These are phyloP conservation scores for Ascomycota sp. DNA, from an alignment of 2,329 filamentous ascomycete genomes.

Conservation along the genomic window DNA sequence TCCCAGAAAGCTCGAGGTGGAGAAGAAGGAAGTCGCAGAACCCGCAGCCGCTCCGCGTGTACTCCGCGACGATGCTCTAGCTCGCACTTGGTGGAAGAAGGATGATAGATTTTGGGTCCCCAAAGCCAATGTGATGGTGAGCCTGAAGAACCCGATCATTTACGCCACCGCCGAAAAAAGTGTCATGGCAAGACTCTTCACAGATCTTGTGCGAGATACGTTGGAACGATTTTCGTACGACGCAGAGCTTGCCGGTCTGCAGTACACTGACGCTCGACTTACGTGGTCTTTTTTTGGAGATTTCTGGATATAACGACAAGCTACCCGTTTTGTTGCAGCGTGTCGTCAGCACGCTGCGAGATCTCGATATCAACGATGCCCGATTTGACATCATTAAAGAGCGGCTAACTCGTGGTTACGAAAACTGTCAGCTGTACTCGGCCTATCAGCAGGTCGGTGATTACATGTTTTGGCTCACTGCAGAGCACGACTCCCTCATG, in stretches of 20 bases:
- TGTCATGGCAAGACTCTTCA: constrained; percentile 62
- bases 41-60: constrained; percentile 57
- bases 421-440: constrained; percentile 74
- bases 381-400: constrained; percentile 87
- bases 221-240: constrained; percentile 90
- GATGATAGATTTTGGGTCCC: constrained; percentile 98
- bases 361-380: constrained; percentile 67
- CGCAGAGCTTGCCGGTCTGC: constrained; percentile 75
- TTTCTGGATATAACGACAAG: constrained; percentile 93
- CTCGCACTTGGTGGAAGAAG: constrained; percentile 92
- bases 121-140: constrained; percentile 72
- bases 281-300: constrained; percentile 54
- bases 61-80: constrained; percentile 62
- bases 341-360: constrained; percentile 63
- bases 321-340: constrained; percentile 78
- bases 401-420: constrained; percentile 51
- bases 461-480: constrained; percentile 62
- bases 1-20: constrained; percentile 77
- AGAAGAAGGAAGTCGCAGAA: constrained; percentile 74
- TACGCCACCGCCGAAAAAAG: constrained; percentile 58
- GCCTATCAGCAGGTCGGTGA: constrained; percentile 78
- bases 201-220: constrained; percentile 71
- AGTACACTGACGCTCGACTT: constrained; percentile 54
- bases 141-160: constrained; percentile 60
- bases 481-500: constrained; percentile 56